Evolutionary conservation across 2,329 filamentous ascomycete genomes (phyloP).

Genomic region (Colletotrichum echinochloae): DNA sequence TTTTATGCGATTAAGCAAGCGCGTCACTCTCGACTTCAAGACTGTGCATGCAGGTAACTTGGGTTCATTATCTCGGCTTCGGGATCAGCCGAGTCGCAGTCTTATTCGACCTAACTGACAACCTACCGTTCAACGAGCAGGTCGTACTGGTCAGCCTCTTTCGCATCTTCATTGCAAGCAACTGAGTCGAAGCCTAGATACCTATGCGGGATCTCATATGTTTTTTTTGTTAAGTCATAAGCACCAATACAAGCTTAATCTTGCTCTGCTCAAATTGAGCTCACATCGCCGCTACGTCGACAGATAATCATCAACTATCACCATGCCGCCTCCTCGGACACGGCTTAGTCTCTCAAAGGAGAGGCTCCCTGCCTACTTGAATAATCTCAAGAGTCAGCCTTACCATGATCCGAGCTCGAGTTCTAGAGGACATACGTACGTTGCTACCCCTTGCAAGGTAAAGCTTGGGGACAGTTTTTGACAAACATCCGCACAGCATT

Average conservation of each 20-base stretch:
- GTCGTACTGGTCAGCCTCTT: not conserved
- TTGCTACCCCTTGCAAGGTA: slow-evolving; percentile 41
- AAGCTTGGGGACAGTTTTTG: slow-evolving; percentile 45
- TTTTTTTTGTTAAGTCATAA: not conserved
- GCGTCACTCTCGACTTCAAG: not conserved
- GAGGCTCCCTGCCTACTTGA: slow-evolving; percentile 75
- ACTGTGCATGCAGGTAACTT: not conserved
- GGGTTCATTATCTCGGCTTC: not conserved
- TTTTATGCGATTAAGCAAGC: not conserved
- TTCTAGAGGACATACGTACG: slow-evolving; percentile 69
- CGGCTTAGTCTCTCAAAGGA: slow-evolving; percentile 75
- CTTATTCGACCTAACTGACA: not conserved
- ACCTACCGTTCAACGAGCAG: not conserved
- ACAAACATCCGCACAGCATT: slow-evolving; percentile 62
- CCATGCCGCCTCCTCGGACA: slow-evolving; percentile 32
- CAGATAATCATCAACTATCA: not conserved
- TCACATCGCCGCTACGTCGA: slow-evolving; percentile 52
- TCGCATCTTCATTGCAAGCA: not conserved
- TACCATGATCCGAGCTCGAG: slow-evolving; percentile 73
- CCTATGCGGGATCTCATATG: not conserved
- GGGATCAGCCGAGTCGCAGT: not conserved
- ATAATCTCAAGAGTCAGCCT: slow-evolving; percentile 74
- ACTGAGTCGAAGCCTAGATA: not conserved
- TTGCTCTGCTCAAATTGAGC: not conserved
- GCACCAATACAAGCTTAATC: not conserved